These are phyloP conservation scores for Pichia norvegensis DNA, from an alignment of 1,139 yeast genomes.

Conservation along the genomic window DNA sequence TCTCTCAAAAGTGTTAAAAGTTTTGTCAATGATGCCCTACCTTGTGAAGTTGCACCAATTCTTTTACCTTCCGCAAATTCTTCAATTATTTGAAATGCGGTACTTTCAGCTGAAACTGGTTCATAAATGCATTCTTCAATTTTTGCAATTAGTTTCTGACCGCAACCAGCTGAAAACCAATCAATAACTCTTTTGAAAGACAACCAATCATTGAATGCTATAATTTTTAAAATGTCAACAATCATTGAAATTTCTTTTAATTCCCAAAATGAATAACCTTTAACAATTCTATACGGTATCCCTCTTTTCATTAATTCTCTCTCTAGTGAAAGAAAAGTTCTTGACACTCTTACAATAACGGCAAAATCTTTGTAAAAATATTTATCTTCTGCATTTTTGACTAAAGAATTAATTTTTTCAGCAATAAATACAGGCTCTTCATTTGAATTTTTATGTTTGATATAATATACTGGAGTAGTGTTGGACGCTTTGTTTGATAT, in stretches of 20 bases:
- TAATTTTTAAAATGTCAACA: slow-evolving; percentile 55
- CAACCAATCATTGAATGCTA: slow-evolving; percentile 52
- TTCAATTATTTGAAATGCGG: slow-evolving; percentile 8
- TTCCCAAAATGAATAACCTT: slow-evolving; percentile 78
- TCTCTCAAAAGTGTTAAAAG: slow-evolving; percentile 30
- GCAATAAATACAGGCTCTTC: slow-evolving; percentile 10
- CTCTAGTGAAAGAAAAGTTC: slow-evolving; percentile 55
- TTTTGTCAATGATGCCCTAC: slow-evolving; percentile 20
- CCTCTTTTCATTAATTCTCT: slow-evolving; percentile 44
- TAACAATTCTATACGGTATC: slow-evolving; percentile 60
- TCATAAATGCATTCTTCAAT: slow-evolving; percentile 26
- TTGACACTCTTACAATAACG: slow-evolving; percentile 51
- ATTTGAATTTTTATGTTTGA: background rate
- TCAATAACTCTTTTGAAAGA: slow-evolving; percentile 54
- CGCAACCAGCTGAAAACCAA: slow-evolving; percentile 65
- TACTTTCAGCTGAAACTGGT: slow-evolving; percentile 10
- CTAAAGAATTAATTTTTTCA: slow-evolving; percentile 4
- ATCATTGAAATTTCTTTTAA: slow-evolving; percentile 57
- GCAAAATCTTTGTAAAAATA: slow-evolving; percentile 55
- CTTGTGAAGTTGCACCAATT: slow-evolving; percentile 16
- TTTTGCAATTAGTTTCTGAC: slow-evolving; percentile 43
- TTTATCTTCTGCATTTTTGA: slow-evolving; percentile 17
- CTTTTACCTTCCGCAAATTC: slow-evolving; percentile 11
- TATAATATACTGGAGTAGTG: slow-evolving; percentile 36
- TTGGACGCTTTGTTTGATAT: slow-evolving; percentile 37